Conservation (phyloP, 2,329 filamentous ascomycete species). For the Colletotrichum siamense region DNA sequence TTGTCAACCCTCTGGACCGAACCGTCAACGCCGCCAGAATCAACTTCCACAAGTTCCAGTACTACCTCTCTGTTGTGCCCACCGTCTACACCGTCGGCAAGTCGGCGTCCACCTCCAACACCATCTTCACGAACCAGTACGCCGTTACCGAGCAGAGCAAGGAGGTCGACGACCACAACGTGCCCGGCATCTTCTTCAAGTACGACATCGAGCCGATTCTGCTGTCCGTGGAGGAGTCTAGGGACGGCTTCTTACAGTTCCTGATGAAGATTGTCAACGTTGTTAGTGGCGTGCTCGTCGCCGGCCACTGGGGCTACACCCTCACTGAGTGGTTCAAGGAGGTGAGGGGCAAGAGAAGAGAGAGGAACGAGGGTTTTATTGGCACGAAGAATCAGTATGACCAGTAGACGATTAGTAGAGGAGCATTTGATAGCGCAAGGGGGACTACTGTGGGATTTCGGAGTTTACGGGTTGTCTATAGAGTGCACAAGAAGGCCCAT, state of each 20-base stretch:
- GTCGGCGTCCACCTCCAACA: slow-evolving; percentile 48
- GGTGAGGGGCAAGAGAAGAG: slow-evolving; percentile 55
- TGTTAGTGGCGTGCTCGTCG: slow-evolving; percentile 87
- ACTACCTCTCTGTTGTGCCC: slow-evolving; percentile 94
- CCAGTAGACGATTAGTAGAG: slow-evolving; percentile 10
- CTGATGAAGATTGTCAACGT: slow-evolving; percentile 88
- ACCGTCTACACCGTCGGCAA: slow-evolving; percentile 81
- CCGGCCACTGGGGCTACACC: slow-evolving; percentile 92
- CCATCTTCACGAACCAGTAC: slow-evolving; percentile 95
- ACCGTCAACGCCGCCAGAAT: slow-evolving; percentile 77
- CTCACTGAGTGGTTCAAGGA: slow-evolving; percentile 76
- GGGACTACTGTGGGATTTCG: background rate
- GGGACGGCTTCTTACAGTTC: slow-evolving; percentile 76
- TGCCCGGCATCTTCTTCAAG: slow-evolving; percentile 97
- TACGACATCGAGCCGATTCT: slow-evolving; percentile 98
- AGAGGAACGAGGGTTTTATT: slow-evolving; percentile 37
- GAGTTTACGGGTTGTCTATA: slow-evolving; percentile 18
- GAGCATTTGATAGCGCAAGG: background rate
- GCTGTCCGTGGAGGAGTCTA: slow-evolving; percentile 82
- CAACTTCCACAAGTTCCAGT: slow-evolving; percentile 97
- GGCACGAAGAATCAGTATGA: slow-evolving; percentile 21
- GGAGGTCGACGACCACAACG: slow-evolving; percentile 68
- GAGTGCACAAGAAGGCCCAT: background rate
- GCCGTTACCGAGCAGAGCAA: slow-evolving; percentile 90
- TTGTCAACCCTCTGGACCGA: slow-evolving; percentile 92